Evolutionary conservation across 495 filamentous ascomycete species (phyloP).

Genomic region (Podospora sp.): DNA sequence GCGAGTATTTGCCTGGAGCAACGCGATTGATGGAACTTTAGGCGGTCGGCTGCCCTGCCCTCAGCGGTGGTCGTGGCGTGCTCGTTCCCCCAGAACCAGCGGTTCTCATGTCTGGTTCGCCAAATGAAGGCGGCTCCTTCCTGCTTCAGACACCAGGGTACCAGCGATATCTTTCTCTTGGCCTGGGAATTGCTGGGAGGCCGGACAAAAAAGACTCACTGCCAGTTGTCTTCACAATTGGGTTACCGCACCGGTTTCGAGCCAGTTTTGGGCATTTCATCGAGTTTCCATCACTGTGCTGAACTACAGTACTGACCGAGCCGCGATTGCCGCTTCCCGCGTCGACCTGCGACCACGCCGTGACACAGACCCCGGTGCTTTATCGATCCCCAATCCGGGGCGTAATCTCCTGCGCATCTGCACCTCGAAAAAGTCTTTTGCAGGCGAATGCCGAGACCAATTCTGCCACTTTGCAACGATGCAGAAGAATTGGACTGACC

Average conservation of each 20-base stretch:
- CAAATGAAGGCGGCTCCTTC: slow-evolving; percentile 1
- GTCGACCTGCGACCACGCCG: neutral
- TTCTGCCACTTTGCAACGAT: neutral
- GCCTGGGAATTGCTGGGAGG: neutral
- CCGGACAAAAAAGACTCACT: too few species aligned
- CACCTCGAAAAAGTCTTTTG: neutral
- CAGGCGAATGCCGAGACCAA: neutral
- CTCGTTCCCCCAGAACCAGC: neutral
- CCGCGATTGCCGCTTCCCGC: neutral
- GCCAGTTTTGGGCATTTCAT: neutral
- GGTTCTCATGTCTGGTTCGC: neutral
- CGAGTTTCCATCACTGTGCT: neutral
- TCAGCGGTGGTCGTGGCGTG: neutral
- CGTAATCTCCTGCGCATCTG: neutral
- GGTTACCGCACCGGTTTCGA: neutral
- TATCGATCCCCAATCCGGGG: neutral
- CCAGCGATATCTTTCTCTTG: neutral
- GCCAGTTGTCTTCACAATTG: neutral
- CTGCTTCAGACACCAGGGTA: neutral
- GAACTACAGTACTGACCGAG: neutral
- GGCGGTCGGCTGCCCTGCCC: neutral
- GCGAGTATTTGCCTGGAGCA: neutral
- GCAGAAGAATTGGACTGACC: too few species aligned
- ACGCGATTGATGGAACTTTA: neutral
- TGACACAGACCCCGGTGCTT: neutral